These are phyloP conservation scores for Graphilbum sp. DNA, from an alignment of 2,329 filamentous ascomycete genomes.

Conservation along the genomic window DNA sequence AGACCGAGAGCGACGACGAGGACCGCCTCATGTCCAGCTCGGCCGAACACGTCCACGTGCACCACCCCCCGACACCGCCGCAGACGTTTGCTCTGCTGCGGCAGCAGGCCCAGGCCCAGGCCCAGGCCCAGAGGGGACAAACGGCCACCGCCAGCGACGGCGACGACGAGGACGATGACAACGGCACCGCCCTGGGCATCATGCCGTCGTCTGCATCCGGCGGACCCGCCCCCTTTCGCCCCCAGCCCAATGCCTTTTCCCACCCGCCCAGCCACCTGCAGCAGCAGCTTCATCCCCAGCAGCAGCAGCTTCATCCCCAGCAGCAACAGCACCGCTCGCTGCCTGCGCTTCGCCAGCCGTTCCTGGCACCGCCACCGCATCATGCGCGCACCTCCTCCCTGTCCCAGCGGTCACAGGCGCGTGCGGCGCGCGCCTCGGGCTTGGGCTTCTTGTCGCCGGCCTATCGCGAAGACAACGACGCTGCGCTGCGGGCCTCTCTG, in stretches of 20 bases:
- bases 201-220: conserved; percentile 26
- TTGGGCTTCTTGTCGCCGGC: conserved; percentile 55
- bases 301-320: no score
- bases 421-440: conserved; percentile 24
- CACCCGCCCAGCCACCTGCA: conserved; percentile 49
- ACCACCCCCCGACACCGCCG: conserved; percentile 13
- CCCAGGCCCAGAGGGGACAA: not conserved
- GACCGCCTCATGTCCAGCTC: conserved; percentile 50
- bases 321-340: conserved; percentile 32
- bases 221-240: conserved; percentile 49
- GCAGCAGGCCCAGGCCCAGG: conserved; percentile 1
- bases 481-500: conserved; percentile 79
- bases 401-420: conserved; percentile 28
- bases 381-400: conserved; percentile 31
- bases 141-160: conserved; percentile 18
- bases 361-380: conserved; percentile 26
- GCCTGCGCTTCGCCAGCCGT: no score
- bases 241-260: conserved; percentile 83
- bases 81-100: conserved; percentile 2
- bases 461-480: conserved; percentile 79
- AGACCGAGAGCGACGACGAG: conserved; percentile 83
- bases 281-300: no score
- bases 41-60: conserved; percentile 34
- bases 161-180: conserved; percentile 26
- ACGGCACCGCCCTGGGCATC: conserved; percentile 63